Conservation (phyloP, 2,329 filamentous ascomycete genomes). For the Sclerotinia nivalis region DNA sequence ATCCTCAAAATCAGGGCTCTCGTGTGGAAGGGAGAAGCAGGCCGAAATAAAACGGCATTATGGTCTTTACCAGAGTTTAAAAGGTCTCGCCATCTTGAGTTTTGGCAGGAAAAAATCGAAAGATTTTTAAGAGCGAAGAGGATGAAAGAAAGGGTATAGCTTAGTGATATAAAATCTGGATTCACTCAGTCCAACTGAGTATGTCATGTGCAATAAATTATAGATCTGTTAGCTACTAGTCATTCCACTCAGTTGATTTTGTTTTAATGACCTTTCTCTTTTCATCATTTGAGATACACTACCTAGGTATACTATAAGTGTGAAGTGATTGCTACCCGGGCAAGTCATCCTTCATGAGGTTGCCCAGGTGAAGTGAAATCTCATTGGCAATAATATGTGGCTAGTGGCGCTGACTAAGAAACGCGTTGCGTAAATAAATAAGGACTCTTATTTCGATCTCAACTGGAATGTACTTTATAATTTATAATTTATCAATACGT, state of each 20-base stretch:
- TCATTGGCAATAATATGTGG: background rate
- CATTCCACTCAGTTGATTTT: background rate
- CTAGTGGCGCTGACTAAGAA: slow-evolving; percentile 3
- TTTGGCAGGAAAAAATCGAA: slow-evolving; percentile 35
- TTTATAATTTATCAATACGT: background rate
- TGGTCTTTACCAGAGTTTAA: slow-evolving; percentile 39
- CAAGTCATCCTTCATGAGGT: too few species aligned
- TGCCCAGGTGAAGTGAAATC: too few species aligned
- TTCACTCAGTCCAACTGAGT: background rate
- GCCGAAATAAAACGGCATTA: slow-evolving; percentile 30
- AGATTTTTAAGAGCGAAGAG: slow-evolving; percentile 23
- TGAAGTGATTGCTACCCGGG: too few species aligned
- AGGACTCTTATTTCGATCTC: background rate
- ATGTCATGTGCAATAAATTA: background rate
- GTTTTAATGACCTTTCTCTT: background rate
- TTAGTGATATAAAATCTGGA: background rate
- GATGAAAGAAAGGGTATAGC: background rate
- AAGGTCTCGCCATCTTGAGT: slow-evolving; percentile 27
- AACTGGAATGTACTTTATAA: background rate
- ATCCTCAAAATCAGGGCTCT: slow-evolving; percentile 30
- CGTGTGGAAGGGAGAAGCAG: slow-evolving; percentile 29
- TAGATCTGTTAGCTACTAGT: background rate
- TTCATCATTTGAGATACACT: too few species aligned
- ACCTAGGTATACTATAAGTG: background rate
- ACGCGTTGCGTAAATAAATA: background rate